A percentile compares a stretch with the other conserved stretches of the same genome.
Evolutionary conservation across 495 filamentous ascomycete genomes (phyloP).

Genomic region (Penicillium riverlandense): DNA sequence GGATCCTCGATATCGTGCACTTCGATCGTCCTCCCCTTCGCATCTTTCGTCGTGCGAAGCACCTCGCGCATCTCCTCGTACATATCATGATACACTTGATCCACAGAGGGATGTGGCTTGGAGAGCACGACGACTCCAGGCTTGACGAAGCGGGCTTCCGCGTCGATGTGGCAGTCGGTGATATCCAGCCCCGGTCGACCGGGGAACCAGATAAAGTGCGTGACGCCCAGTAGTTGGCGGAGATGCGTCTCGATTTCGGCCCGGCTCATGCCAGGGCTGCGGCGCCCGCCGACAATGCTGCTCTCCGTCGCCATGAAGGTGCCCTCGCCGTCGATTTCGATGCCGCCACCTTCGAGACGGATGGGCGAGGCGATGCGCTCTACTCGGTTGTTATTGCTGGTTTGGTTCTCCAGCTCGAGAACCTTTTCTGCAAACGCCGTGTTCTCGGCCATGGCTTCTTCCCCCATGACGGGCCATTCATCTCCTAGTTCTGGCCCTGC

Average conservation of each 20-base stretch:
- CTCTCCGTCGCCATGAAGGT: conserved; percentile 31
- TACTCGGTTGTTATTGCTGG: conserved; percentile 1
- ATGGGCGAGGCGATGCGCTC: conserved; percentile 12
- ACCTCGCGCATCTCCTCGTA: conserved; percentile 22
- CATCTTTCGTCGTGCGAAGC: conserved; percentile 16
- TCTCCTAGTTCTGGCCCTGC: background rate
- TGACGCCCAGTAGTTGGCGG: conserved; percentile 14
- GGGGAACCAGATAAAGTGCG: conserved; percentile 28
- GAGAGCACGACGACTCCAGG: conserved; percentile 27
- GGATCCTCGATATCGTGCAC: conserved; percentile 25
- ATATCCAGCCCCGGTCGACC: conserved; percentile 23
- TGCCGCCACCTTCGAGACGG: conserved; percentile 23
- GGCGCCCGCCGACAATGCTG: conserved; percentile 19
- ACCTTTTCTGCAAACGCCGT: conserved; percentile 17
- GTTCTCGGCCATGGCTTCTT: conserved; percentile 11
- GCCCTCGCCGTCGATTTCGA: conserved; percentile 29
- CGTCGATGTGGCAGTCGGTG: conserved; percentile 29
- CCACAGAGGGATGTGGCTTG: conserved; percentile 12
- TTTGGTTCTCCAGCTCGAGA: conserved; percentile 13
- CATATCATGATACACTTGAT: conserved; percentile 16
- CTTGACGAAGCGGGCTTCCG: conserved; percentile 22
- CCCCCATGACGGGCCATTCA: conserved; percentile 17
- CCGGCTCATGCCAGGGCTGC: conserved; percentile 19
- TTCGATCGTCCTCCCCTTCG: conserved; percentile 17
- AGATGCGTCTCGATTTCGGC: conserved; percentile 18